These are phyloP conservation scores for Venturia pyrina DNA, from an alignment of 2,329 filamentous ascomycete genomes.

Conservation along the genomic window DNA sequence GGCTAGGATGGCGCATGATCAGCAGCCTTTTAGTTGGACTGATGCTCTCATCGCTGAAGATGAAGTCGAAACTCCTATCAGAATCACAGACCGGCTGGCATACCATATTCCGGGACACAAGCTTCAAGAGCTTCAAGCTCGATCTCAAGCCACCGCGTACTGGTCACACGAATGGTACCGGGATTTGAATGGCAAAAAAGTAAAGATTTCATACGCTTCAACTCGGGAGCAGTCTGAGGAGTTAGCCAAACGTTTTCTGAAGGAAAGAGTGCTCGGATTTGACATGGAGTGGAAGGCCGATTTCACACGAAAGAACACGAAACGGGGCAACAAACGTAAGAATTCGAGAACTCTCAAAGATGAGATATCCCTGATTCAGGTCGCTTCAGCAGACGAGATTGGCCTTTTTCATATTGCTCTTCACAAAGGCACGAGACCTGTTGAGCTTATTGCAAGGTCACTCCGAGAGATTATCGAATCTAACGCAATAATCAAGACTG, in stretches of 20 bases:
- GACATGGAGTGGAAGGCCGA: constrained; percentile 72
- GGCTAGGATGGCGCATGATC: neutral
- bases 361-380: constrained; percentile 73
- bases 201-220: constrained; percentile 69
- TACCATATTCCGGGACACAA: neutral
- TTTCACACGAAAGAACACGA: constrained; percentile 31
- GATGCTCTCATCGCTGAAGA: neutral
- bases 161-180: constrained; percentile 64
- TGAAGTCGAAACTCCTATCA: neutral
- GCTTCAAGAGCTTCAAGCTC: neutral
- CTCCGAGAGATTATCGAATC: constrained; percentile 66
- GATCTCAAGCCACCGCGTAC: constrained; percentile 25
- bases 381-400: constrained; percentile 67
- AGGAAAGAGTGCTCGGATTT: constrained; percentile 68
- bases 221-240: constrained; percentile 57
- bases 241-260: constrained; percentile 54
- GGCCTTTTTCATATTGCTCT: constrained; percentile 72
- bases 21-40: neutral
- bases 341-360: constrained; percentile 41
- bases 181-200: constrained; percentile 40
- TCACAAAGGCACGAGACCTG: constrained; percentile 29
- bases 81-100: neutral
- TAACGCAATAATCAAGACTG: constrained; percentile 58
- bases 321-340: neutral
- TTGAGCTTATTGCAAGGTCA: constrained; percentile 57